Percentiles rank a stretch among this genome's conserved stretches.
phyloP scores from a whole-genome alignment of 192 early-diverging fungal species.

The Gamsiella multidivaricata region DNA sequence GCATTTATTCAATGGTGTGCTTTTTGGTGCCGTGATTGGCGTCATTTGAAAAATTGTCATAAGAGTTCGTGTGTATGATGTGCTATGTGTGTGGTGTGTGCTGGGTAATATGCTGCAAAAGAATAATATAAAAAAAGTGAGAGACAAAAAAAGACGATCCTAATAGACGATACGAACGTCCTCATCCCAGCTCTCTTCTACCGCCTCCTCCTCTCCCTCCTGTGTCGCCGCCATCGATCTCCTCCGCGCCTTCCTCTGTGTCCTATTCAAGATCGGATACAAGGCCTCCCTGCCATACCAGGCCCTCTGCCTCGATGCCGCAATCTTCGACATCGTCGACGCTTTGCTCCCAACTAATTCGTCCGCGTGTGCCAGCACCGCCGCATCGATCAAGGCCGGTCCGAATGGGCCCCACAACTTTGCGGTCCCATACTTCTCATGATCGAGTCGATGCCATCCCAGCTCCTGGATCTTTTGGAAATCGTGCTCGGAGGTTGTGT shows the following conservation, averaged over 20 bases:
- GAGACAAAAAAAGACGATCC: background rate
- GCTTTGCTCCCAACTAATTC: conserved; percentile 10
- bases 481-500: conserved; percentile 22
- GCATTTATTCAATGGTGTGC: too few relatives aligned
- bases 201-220: background rate
- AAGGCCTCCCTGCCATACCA: conserved; percentile 23
- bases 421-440: conserved; percentile 11
- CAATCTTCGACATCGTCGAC: conserved; percentile 36
- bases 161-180: background rate
- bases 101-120: too few relatives aligned
- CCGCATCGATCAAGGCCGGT: conserved; percentile 25
- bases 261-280: background rate
- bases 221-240: background rate
- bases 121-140: background rate
- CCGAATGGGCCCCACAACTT: conserved; percentile 33
- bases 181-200: background rate
- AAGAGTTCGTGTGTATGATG: too few relatives aligned
- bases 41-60: too few relatives aligned
- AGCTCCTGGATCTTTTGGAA: conserved; percentile 12
- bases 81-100: too few relatives aligned
- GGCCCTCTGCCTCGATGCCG: conserved; percentile 8
- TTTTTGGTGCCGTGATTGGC: too few relatives aligned
- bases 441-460: conserved; percentile 44
- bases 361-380: conserved; percentile 47
- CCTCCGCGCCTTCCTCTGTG: background rate